phyloP scores from a whole-genome alignment of 1,284 basidiomycete species.

The Puccinia novopanici region DNA sequence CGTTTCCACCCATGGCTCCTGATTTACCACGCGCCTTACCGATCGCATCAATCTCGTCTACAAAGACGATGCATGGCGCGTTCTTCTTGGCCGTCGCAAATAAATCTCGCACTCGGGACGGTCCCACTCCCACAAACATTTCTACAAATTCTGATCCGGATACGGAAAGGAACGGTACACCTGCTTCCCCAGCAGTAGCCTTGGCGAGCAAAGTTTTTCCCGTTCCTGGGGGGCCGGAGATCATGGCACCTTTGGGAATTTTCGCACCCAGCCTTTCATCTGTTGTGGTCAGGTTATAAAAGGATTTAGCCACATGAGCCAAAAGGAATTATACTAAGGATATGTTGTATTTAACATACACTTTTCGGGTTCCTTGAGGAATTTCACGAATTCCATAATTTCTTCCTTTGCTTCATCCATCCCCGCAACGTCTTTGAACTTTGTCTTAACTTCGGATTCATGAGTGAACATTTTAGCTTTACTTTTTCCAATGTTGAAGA shows the following conservation, averaged over 20 bases:
- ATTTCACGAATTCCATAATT: constrained; percentile 99
- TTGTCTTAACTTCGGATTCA: constrained; percentile 89
- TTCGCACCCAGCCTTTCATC: too few relatives aligned
- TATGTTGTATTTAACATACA: constrained; percentile 60
- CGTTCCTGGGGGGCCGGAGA: constrained; percentile 97
- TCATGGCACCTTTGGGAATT: too few relatives aligned
- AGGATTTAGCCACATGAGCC: background rate
- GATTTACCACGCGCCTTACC: constrained; percentile 91
- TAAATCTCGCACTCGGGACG: constrained; percentile 92
- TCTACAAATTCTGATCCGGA: constrained; percentile 99
- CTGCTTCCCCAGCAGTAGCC: constrained; percentile 95
- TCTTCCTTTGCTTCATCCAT: constrained; percentile 99
- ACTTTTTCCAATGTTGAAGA: constrained; percentile 97
- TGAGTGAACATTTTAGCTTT: constrained; percentile 95
- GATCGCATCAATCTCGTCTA: constrained; percentile 98
- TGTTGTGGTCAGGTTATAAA: too few relatives aligned
- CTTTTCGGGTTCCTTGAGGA: constrained; percentile 90
- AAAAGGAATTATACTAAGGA: background rate
- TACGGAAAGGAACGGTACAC: constrained; percentile 94
- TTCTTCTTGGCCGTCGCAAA: constrained; percentile 97
- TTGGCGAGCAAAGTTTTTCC: constrained; percentile 98
- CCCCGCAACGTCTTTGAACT: constrained; percentile 94
- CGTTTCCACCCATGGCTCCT: constrained; percentile 87
- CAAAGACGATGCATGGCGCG: constrained; percentile 96
- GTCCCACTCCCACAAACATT: constrained; percentile 99